phyloP scores from a whole-genome alignment of 768 basidiomycete species.

The Epithele typhae region DNA sequence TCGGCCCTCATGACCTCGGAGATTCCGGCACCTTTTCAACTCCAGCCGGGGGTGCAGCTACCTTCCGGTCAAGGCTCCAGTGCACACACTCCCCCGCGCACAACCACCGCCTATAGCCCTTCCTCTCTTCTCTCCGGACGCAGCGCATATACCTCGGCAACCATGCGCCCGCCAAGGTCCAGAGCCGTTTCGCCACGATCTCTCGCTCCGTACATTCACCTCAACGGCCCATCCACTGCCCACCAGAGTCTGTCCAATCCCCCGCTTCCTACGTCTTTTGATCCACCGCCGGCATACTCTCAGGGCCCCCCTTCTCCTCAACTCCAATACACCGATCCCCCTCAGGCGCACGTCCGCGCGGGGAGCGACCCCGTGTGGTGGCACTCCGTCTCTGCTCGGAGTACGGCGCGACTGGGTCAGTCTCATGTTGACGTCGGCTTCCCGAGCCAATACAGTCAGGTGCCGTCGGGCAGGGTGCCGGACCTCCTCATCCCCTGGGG shows the following conservation, averaged over 20 bases:
- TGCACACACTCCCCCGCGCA: too few relatives aligned
- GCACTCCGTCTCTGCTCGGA: too few relatives aligned
- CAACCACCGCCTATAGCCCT: too few relatives aligned
- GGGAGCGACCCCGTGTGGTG: slow-evolving; percentile 13
- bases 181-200: slow-evolving; percentile 20
- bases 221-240: slow-evolving; percentile 4
- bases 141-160: background rate
- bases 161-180: slow-evolving; percentile 6
- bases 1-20: background rate
- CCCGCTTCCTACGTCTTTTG: background rate
- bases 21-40: slow-evolving; percentile 7
- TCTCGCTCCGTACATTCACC: slow-evolving; percentile 20
- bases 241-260: background rate
- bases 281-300: background rate
- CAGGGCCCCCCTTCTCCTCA: too few relatives aligned
- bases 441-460: too few relatives aligned
- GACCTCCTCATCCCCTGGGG: too few relatives aligned
- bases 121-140: background rate
- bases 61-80: too few relatives aligned
- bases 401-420: too few relatives aligned
- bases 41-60: slow-evolving; percentile 3
- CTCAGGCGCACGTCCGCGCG: slow-evolving; percentile 13
- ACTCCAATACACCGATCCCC: slow-evolving; percentile 1
- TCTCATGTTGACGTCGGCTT: too few relatives aligned
- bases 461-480: too few relatives aligned